Evolutionary conservation across 805 yeast genomes (phyloP).

Genomic region (Ogataea pilisensis): DNA sequence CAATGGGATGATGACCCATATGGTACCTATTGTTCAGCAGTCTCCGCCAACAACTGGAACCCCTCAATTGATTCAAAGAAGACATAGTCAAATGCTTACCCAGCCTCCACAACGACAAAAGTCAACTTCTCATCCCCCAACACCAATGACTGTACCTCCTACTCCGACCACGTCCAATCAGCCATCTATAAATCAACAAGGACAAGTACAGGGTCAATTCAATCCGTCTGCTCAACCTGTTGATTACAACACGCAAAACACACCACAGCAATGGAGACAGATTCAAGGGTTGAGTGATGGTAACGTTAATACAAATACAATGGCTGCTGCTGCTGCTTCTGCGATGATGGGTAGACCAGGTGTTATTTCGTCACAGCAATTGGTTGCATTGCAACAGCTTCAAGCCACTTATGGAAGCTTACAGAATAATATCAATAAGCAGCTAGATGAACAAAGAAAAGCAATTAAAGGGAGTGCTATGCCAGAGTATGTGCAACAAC

Average conservation of each 20-base stretch:
- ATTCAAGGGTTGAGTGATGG: conserved; percentile 17
- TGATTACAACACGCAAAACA: no score
- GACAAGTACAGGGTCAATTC: background rate
- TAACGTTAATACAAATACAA: conserved; percentile 11
- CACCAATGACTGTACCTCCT: conserved; percentile 20
- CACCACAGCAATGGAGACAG: conserved; percentile 22
- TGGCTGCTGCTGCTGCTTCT: conserved; percentile 25
- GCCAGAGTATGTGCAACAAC: background rate
- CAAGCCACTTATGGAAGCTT: conserved; percentile 29
- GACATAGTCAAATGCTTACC: conserved; percentile 1
- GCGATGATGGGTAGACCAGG: conserved; percentile 26
- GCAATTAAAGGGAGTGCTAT: background rate
- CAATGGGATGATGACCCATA: conserved; percentile 6
- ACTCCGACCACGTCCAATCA: conserved; percentile 10
- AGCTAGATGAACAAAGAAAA: conserved; percentile 18
- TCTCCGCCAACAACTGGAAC: background rate
- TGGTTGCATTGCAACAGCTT: conserved; percentile 25
- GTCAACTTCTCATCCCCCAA: conserved; percentile 15
- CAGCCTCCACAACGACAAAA: no score
- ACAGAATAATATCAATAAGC: conserved; percentile 22
- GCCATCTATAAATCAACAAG: no score
- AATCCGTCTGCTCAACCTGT: background rate
- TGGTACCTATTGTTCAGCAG: conserved; percentile 5
- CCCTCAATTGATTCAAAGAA: background rate
- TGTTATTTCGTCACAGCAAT: conserved; percentile 22